phyloP scores from a whole-genome alignment of 2,329 filamentous ascomycete species.

The Arthrobotrys pseudoclavata region DNA sequence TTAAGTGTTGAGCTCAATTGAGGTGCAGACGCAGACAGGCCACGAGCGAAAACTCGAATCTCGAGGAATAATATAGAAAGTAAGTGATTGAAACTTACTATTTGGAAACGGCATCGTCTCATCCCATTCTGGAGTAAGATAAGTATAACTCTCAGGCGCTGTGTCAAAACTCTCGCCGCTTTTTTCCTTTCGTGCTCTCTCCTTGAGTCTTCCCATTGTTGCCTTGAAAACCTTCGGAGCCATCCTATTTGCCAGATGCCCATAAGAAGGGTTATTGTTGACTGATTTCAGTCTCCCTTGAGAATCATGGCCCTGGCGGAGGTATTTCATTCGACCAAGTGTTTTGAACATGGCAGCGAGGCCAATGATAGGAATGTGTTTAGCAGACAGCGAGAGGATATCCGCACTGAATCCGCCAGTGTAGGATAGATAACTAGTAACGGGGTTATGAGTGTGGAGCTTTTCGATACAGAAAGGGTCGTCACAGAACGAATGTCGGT shows the following conservation, averaged over 20 bases:
- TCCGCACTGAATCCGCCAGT: constrained; percentile 40
- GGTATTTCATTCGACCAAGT: constrained; percentile 61
- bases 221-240: constrained; percentile 45
- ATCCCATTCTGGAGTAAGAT: constrained; percentile 61
- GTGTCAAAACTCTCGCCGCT: constrained; percentile 53
- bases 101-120: constrained; percentile 60
- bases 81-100: constrained; percentile 30
- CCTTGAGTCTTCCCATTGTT: constrained; percentile 13
- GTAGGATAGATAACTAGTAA: constrained; percentile 44
- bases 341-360: constrained; percentile 61
- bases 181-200: constrained; percentile 31
- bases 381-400: constrained; percentile 45
- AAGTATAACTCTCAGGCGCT: constrained; percentile 54
- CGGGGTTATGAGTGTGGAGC: constrained; percentile 44
- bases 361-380: constrained; percentile 46
- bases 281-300: constrained; percentile 61
- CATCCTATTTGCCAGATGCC: constrained; percentile 60
- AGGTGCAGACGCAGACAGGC: not conserved
- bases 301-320: constrained; percentile 59
- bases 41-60: not conserved
- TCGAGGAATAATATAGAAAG: not conserved
- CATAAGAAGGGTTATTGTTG: constrained; percentile 59
- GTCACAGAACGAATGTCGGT: constrained; percentile 48
- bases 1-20: constrained; percentile 2
- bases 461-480: constrained; percentile 55